Percentiles rank a stretch among this genome's conserved stretches.
phyloP scores from a whole-genome alignment of 1,284 basidiomycete genomes.

The Apiotrichum siamense region DNA sequence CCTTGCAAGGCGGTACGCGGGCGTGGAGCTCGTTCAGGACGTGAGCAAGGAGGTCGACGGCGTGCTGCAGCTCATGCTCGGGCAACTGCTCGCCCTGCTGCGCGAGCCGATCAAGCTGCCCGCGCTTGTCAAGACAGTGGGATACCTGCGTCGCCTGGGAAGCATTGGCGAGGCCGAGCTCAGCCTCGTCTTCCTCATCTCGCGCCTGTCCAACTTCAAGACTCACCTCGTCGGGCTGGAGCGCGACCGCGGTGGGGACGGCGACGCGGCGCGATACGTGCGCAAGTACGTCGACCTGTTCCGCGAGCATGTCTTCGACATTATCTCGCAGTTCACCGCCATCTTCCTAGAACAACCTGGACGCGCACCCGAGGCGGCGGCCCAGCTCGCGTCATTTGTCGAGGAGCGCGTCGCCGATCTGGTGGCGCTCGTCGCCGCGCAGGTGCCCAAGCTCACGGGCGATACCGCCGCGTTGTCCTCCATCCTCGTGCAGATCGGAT shows the following conservation, averaged over 20 bases:
- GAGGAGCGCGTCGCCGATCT: constrained; percentile 55
- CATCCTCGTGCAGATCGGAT: constrained; percentile 82
- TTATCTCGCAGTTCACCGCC: constrained; percentile 78
- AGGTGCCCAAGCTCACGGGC: constrained; percentile 51
- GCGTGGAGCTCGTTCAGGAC: constrained; percentile 51
- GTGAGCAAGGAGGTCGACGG: constrained; percentile 68
- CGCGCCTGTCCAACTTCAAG: constrained; percentile 56
- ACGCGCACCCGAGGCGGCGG: constrained; percentile 22
- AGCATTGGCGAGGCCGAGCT: constrained; percentile 59
- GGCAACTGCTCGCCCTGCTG: constrained; percentile 68
- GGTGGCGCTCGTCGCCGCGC: constrained; percentile 46
- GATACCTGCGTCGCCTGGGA: constrained; percentile 73
- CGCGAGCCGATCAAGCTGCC: constrained; percentile 83
- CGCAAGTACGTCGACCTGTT: constrained; percentile 84
- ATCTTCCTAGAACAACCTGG: constrained; percentile 67
- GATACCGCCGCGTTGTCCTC: constrained; percentile 68
- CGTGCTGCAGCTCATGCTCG: constrained; percentile 51
- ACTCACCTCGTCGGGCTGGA: constrained; percentile 46
- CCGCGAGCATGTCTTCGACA: constrained; percentile 86
- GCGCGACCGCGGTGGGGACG: constrained; percentile 51
- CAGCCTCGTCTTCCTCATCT: constrained; percentile 62
- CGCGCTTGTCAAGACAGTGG: constrained; percentile 77
- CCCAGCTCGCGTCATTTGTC: constrained; percentile 58
- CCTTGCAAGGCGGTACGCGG: constrained; percentile 50
- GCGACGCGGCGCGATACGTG: constrained; percentile 68